Percentiles rank a stretch among this genome's conserved stretches.
Conservation (phyloP, 192 early-diverging fungal genomes). For the Phycomyces blakesleeanus region DNA sequence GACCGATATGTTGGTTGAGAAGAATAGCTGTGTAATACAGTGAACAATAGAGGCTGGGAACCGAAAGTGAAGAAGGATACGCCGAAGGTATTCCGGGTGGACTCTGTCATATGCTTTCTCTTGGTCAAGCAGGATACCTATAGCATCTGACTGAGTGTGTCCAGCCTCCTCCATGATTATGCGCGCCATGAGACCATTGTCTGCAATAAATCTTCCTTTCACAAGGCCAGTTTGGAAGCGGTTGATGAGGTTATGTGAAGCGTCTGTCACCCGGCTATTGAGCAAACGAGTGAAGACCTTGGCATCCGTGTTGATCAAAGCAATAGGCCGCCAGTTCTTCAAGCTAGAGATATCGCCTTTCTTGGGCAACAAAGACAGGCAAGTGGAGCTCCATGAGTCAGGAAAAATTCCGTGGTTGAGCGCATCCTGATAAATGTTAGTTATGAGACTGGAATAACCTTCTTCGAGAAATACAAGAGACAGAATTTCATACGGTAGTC, state of each 20-base stretch:
- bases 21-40: no score
- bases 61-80: no score
- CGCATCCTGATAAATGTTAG: background rate
- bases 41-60: no score
- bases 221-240: conserved; percentile 24
- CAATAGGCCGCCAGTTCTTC: conserved; percentile 20
- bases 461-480: background rate
- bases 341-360: conserved; percentile 21
- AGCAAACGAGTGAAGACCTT: conserved; percentile 12
- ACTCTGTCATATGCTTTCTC: no score
- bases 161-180: no score
- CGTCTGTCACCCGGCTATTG: background rate
- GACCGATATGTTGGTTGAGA: no score
- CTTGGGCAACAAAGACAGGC: conserved; percentile 26
- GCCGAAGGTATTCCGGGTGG: no score
- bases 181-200: conserved; percentile 13
- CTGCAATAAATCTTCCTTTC: conserved; percentile 15
- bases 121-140: no score
- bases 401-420: background rate
- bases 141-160: no score
- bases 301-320: conserved; percentile 24
- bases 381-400: conserved; percentile 1
- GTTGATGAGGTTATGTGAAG: conserved; percentile 1
- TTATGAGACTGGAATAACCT: background rate
- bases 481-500: conserved; percentile 11